Percentiles rank a stretch among this genome's conserved stretches.
Evolutionary conservation across 352 stramenopile genomes (phyloP).

Genomic region (Lagenidium giganteum): DNA sequence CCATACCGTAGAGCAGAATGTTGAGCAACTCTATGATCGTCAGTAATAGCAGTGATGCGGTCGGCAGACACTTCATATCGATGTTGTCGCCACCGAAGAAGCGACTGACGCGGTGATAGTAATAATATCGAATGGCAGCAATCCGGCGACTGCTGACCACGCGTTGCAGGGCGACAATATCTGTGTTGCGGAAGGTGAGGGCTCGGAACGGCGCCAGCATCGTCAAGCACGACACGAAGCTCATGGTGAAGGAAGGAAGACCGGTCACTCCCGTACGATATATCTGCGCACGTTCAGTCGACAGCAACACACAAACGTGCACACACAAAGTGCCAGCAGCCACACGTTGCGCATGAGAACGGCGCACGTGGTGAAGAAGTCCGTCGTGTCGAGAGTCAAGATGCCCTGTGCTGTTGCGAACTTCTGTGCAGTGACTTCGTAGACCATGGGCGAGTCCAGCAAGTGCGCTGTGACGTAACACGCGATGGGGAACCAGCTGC

Average conservation of each 20-base stretch:
- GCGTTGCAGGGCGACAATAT: conserved; percentile 6
- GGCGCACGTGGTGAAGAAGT: conserved; percentile 12
- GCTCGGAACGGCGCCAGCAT: conserved; percentile 15
- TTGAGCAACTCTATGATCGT: too few relatives aligned
- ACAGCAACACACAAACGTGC: background rate
- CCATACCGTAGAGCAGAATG: too few relatives aligned
- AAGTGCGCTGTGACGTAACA: conserved; percentile 23
- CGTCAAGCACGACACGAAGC: conserved; percentile 16
- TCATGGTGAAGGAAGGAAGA: conserved; percentile 14
- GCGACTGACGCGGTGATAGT: too few relatives aligned
- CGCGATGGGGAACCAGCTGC: conserved; percentile 18
- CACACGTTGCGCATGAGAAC: conserved; percentile 39
- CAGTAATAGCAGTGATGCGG: too few relatives aligned
- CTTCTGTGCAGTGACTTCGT: conserved; percentile 16
- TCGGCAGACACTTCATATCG: too few relatives aligned
- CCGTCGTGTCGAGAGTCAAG: conserved; percentile 10
- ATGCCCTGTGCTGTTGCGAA: conserved; percentile 18
- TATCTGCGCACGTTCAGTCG: conserved; percentile 1
- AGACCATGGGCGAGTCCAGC: conserved; percentile 19
- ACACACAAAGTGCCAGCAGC: conserved; percentile 21
- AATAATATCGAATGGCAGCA: too few relatives aligned
- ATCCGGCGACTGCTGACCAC: too few relatives aligned
- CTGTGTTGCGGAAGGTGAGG: conserved; percentile 9
- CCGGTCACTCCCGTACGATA: conserved; percentile 11
- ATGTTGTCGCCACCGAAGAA: too few relatives aligned